These are phyloP conservation scores for Paramecium pentaurelia DNA, from an alignment of 73 alveolate genomes.

Conservation along the genomic window DNA sequence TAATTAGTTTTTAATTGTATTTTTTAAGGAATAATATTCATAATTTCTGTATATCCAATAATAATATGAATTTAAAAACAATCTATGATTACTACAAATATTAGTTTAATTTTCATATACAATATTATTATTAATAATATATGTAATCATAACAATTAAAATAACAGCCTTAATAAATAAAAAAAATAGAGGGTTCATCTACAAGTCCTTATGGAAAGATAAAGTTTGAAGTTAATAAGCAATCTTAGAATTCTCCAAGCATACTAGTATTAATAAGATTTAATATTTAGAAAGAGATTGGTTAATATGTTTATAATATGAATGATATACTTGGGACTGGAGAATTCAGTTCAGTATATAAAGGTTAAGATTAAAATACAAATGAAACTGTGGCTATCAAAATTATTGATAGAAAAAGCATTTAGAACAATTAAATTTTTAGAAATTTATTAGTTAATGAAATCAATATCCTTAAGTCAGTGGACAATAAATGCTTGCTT, in stretches of 20 bases:
- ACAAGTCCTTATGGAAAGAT: background rate
- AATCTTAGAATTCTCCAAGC: background rate
- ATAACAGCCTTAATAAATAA: background rate
- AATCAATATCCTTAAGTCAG: background rate
- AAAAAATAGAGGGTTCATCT: background rate
- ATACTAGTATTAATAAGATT: background rate
- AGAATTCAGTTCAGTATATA: conserved; percentile 52
- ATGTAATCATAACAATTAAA: background rate
- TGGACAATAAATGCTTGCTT: background rate
- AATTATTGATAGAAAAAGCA: background rate
- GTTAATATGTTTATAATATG: background rate
- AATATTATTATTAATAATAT: background rate
- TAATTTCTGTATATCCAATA: too few relatives aligned
- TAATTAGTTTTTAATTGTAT: too few relatives aligned
- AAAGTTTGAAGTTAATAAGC: background rate
- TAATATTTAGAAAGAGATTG: background rate
- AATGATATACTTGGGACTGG: conserved; percentile 39
- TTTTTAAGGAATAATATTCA: too few relatives aligned
- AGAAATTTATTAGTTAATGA: background rate
- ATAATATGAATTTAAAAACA: too few relatives aligned
- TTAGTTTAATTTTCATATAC: background rate
- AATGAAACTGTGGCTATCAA: conserved; percentile 42
- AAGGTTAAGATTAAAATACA: conserved; percentile 36
- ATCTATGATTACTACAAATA: background rate
- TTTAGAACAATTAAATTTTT: background rate